phyloP scores from a whole-genome alignment of 345 rosid species.

The Rhodomyrtus tomentosa region DNA sequence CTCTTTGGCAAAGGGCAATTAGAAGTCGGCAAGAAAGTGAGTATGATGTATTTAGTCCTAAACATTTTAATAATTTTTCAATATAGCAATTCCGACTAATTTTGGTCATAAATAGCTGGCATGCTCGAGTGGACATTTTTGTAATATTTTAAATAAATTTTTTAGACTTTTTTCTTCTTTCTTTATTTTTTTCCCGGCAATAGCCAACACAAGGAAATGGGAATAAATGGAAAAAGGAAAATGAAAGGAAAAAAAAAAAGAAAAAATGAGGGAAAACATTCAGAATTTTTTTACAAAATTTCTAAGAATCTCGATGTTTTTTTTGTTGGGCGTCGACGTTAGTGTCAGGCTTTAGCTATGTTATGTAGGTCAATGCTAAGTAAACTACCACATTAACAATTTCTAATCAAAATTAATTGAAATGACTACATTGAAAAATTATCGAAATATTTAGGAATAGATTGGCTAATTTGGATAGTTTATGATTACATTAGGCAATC shows the following conservation, averaged over 20 bases:
- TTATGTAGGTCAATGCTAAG: neutral
- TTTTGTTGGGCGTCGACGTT: no score
- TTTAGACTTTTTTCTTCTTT: neutral
- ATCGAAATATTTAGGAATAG: neutral
- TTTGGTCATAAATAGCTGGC: neutral
- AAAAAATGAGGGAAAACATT: neutral
- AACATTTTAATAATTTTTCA: neutral
- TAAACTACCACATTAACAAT: neutral
- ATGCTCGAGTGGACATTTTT: neutral
- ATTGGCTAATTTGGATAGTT: no score
- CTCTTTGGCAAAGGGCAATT: no score
- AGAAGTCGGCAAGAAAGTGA: no score
- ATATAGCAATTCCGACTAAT: rapidly evolving
- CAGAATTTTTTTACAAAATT: neutral
- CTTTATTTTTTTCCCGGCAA: rapidly evolving
- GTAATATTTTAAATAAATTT: neutral
- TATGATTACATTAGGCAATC: no score
- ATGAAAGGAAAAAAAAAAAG: neutral
- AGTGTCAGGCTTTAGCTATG: rapidly evolving
- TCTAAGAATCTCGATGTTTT: neutral
- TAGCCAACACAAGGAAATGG: neutral
- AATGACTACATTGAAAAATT: neutral
- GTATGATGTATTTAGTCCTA: no score
- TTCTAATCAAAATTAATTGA: rapidly evolving
- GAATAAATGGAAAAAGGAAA: neutral